Conservation (phyloP, 2,329 filamentous ascomycete genomes). For the Fusarium sp. region DNA sequence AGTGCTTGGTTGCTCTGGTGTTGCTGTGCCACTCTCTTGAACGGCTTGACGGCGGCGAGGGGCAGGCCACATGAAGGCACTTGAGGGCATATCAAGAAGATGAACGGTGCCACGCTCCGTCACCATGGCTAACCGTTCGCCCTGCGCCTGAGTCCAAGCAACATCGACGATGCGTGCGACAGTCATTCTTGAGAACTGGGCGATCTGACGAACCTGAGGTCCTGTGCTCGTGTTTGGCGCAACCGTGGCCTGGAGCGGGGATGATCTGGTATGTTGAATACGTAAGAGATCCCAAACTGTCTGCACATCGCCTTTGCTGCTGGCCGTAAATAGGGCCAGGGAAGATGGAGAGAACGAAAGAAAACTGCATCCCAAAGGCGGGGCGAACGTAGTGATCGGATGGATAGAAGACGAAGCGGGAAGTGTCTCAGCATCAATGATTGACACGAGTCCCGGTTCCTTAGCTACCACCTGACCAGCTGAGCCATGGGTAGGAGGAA, state of each 20-base stretch:
- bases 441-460: conserved; percentile 81
- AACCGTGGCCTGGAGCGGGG: conserved; percentile 67
- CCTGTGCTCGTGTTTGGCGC: conserved; percentile 62
- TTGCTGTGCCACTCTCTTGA: conserved; percentile 62
- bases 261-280: conserved; percentile 74
- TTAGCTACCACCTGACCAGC: conserved; percentile 69
- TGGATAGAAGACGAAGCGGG: conserved; percentile 67
- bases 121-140: conserved; percentile 87
- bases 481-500: conserved; percentile 82
- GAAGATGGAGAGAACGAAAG: conserved; percentile 83
- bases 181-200: conserved; percentile 91
- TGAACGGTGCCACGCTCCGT: conserved; percentile 97
- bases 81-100: conserved; percentile 86
- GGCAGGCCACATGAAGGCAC: conserved; percentile 90
- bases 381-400: conserved; percentile 78
- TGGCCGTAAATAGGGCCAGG: conserved; percentile 82
- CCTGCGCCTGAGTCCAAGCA: conserved; percentile 85
- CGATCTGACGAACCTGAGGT: conserved; percentile 83
- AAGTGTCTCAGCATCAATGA: conserved; percentile 78
- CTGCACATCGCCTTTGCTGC: conserved; percentile 86
- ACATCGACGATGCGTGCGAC: conserved; percentile 92
- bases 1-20: conserved; percentile 65
- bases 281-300: conserved; percentile 85
- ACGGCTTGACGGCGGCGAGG: conserved; percentile 67
- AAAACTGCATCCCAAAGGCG: conserved; percentile 83